Evolutionary conservation across 2,329 filamentous ascomycete species (phyloP).

Genomic region (Beauveria sp.): DNA sequence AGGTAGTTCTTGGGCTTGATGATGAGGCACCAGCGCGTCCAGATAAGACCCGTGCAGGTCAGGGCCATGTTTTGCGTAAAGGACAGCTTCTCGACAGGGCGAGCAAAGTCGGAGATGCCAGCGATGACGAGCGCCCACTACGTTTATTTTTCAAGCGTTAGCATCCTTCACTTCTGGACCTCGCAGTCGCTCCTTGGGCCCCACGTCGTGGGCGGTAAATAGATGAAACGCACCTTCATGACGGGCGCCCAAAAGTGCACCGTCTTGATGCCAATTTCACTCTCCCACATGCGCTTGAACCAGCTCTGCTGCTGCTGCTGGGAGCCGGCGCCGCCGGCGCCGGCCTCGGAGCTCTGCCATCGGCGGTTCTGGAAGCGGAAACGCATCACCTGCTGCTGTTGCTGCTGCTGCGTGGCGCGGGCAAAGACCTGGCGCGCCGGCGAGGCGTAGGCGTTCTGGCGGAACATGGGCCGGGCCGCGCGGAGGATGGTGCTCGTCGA

Average conservation of each 20-base stretch:
- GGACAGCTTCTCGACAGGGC: conserved; percentile 87
- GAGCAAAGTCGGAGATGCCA: conserved; percentile 83
- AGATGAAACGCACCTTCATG: conserved; percentile 52
- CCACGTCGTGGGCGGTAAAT: too few relatives aligned
- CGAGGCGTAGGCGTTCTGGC: conserved; percentile 43
- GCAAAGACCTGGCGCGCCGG: conserved; percentile 47
- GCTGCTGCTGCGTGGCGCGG: conserved; percentile 32
- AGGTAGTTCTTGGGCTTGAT: conserved; percentile 92
- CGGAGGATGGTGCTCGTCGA: conserved; percentile 43
- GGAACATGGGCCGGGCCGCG: conserved; percentile 49
- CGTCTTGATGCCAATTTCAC: conserved; percentile 76
- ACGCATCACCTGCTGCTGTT: conserved; percentile 30
- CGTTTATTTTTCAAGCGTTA: conserved; percentile 24
- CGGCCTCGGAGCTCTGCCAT: conserved; percentile 61
- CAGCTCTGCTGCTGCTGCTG: conserved; percentile 38
- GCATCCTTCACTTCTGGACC: not conserved
- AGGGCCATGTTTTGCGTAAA: conserved; percentile 87
- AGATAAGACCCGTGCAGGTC: conserved; percentile 87
- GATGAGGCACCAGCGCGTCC: conserved; percentile 97
- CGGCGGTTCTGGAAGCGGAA: conserved; percentile 45
- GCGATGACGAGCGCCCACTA: conserved; percentile 86
- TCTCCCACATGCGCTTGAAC: conserved; percentile 78
- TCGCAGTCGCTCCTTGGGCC: not conserved
- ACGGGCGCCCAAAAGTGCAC: conserved; percentile 99
- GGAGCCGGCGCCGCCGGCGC: conserved; percentile 23